Percentiles rank a stretch among this genome's conserved stretches.
Conservation (phyloP, 2,329 filamentous ascomycete genomes). For the Fusarium duplospermum region DNA sequence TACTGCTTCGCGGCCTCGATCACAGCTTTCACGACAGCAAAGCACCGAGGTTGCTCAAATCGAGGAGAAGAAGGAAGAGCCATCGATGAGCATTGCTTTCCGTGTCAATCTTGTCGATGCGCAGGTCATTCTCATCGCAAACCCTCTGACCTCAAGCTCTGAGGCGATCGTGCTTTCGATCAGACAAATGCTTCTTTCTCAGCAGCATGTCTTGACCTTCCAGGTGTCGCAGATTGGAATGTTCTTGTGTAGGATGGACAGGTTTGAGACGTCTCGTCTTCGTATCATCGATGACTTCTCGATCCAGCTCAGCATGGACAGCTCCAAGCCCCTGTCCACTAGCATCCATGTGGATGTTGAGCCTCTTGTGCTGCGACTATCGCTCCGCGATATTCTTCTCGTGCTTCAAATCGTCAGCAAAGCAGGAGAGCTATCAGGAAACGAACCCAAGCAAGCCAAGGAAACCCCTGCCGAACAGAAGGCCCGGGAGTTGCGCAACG, state of each 20-base stretch:
- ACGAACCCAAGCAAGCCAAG: conserved; percentile 60
- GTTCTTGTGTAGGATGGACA: conserved; percentile 99
- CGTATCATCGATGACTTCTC: conserved; percentile 98
- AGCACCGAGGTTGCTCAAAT: conserved; percentile 33
- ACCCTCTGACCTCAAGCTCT: conserved; percentile 87
- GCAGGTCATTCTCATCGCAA: conserved; percentile 95
- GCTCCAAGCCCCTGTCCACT: conserved; percentile 69
- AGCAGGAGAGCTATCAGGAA: conserved; percentile 86
- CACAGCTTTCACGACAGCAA: conserved; percentile 44
- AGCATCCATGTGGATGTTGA: conserved; percentile 91
- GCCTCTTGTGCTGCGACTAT: conserved; percentile 89
- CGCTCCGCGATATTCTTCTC: conserved; percentile 92
- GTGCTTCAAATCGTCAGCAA: conserved; percentile 92
- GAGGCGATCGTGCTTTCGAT: conserved; percentile 96
- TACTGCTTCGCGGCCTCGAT: conserved; percentile 47
- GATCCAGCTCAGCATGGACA: conserved; percentile 88
- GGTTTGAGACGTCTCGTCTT: conserved; percentile 88
- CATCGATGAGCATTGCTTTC: conserved; percentile 81
- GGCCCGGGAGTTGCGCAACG: conserved; percentile 63
- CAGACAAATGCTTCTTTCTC: conserved; percentile 91
- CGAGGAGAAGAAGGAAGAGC: conserved; percentile 35
- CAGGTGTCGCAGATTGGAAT: conserved; percentile 96
- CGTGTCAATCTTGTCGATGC: conserved; percentile 95
- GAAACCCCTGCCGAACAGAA: conserved; percentile 63
- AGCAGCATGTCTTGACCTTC: conserved; percentile 93